A percentile compares a stretch with the other conserved stretches of the same genome.
These are phyloP conservation scores for Prunus padus DNA, from an alignment of 306 rosid species.

Conservation along the genomic window DNA sequence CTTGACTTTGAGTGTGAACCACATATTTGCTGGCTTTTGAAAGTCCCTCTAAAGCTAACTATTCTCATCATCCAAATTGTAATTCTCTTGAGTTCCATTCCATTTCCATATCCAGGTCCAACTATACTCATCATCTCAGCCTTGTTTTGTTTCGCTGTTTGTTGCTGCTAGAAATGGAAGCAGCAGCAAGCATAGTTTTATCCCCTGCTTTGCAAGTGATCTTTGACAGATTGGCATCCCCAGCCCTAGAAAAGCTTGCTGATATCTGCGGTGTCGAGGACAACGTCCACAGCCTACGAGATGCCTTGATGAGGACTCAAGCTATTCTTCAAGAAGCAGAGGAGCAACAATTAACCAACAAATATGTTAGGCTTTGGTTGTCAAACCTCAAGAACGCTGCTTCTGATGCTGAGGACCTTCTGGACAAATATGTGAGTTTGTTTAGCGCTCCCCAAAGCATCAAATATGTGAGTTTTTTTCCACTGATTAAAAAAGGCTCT, in stretches of 20 bases:
- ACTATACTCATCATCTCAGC: not conserved
- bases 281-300: not conserved
- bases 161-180: not conserved
- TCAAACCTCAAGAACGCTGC: not conserved
- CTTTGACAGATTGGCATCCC: slow-evolving; percentile 13
- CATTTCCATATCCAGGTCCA: not conserved
- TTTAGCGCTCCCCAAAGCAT: too few species aligned
- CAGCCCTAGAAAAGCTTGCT: not conserved
- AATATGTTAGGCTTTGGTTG: slow-evolving; percentile 5
- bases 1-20: not conserved
- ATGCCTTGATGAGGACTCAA: not conserved
- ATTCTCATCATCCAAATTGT: not conserved
- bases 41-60: too few species aligned
- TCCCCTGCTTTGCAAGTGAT: slow-evolving; percentile 14
- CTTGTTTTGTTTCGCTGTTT: too few species aligned
- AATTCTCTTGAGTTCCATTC: not conserved
- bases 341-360: slow-evolving; percentile 7
- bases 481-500: too few species aligned
- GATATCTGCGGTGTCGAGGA: not conserved
- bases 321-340: slow-evolving; percentile 18
- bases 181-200: not conserved
- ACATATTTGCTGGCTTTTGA: not conserved
- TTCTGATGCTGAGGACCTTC: not conserved
- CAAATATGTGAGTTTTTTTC: too few species aligned
- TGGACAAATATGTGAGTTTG: too few species aligned